phyloP scores from a whole-genome alignment of 345 rosid genomes.

The Brassica napus region Da-Ae NC_063434.1:22295501-22296000 shows the following conservation, averaged over 20 bases:
- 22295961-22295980: slow-evolving; percentile 68
- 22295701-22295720: slow-evolving; percentile 57
- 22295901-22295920: slow-evolving; percentile 63
- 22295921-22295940: slow-evolving; percentile 55
- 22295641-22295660: no score
- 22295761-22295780: slow-evolving; percentile 47
- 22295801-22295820: slow-evolving; percentile 62
- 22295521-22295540: no score
- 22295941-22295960: slow-evolving; percentile 59
- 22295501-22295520: no score
- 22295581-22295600: no score
- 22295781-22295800: slow-evolving; percentile 56
- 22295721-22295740: slow-evolving; percentile 71
- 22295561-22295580: no score
- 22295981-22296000: slow-evolving; percentile 69
- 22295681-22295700: slow-evolving; percentile 51
- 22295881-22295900: slow-evolving; percentile 62
- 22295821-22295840: slow-evolving; percentile 79
- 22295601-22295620: no score
- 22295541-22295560: no score
- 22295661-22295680: slow-evolving; percentile 55
- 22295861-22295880: slow-evolving; percentile 71
- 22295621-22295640: no score
- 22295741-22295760: slow-evolving; percentile 63
- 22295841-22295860: slow-evolving; percentile 79